A percentile compares a stretch with the other conserved stretches of the same genome.
Evolutionary conservation across 169 alveolate species (phyloP).

Genomic region (Cryptosporidium meleagridis): DNA sequence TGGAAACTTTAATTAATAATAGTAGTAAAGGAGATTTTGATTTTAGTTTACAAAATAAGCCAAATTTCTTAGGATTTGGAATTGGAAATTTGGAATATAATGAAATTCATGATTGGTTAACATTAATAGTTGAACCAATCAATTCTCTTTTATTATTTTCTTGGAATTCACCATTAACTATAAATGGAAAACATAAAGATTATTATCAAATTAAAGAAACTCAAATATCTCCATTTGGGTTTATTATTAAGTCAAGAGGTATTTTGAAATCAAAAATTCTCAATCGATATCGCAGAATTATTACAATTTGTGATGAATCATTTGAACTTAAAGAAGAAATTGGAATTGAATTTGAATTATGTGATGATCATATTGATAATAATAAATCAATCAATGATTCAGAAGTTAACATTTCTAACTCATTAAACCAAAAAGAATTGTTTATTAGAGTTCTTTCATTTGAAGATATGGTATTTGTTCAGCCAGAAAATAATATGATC

Average conservation of each 20-base stretch:
- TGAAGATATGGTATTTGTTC: not conserved
- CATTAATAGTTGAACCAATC: constrained; percentile 16
- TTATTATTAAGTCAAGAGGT: not conserved
- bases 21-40: not conserved
- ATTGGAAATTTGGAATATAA: not conserved
- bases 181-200: not conserved
- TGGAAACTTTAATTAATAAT: constrained; percentile 12
- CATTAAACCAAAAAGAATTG: not conserved
- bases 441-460: constrained; percentile 20
- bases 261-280: not conserved
- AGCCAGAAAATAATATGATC: not conserved
- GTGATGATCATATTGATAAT: constrained; percentile 17
- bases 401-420: not conserved
- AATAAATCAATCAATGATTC: not conserved
- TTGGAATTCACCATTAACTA: constrained; percentile 19
- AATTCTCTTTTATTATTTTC: constrained; percentile 46
- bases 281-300: not conserved
- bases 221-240: constrained; percentile 10
- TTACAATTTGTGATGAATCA: not conserved
- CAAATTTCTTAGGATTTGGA: constrained; percentile 13
- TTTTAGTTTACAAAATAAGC: not conserved
- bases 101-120: constrained; percentile 11
- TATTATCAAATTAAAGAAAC: not conserved
- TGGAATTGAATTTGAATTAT: not conserved
- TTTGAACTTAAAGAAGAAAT: not conserved